Evolutionary conservation across 139 green algal genomes (phyloP), one percentile per base, ranked within the genome.

Genomic region (Microglena sp.): DNA sequence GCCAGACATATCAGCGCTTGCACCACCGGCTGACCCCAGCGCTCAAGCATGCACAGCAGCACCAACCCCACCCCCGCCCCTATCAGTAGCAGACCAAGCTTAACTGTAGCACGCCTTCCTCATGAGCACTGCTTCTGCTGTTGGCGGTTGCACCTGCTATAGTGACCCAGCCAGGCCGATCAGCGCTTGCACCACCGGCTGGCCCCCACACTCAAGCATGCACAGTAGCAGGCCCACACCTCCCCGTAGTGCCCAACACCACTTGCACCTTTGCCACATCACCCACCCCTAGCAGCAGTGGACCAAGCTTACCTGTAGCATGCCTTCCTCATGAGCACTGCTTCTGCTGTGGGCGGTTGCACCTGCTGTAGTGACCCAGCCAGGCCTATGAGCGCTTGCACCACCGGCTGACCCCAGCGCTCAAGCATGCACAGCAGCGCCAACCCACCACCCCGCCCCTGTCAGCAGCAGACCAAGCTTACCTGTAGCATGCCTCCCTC

Each of bases 31-130:
- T 85, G 75, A 1, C 73, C 71, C 0, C 75, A 75, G 2, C 81
- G 68, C 70, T 91, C 82, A 35, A 92, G 71, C 84, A 91, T 89
- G 67, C 81, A 90, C 64, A 87, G 79, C 67, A 92, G n/a, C n/a
- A n/a, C n/a, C n/a, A n/a, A n/a, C n/a, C n/a, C n/a, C n/a, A n/a
- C 1, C 69, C 73, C 34, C n/a, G n/a, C n/a, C n/a, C n/a, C n/a
- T n/a, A n/a, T n/a, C n/a, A n/a, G n/a, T n/a, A n/a, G n/a, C n/a
- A n/a, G n/a, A n/a, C n/a, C n/a, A n/a, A n/a, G n/a, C n/a, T n/a
- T n/a, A 80, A 22, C 85, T 61, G 67, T 89, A 91, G 36, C 68
- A 78, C 3, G 83, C 85, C 74, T 91, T 84, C 33, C 77, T 44
- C 62, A 82, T 57, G 35, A 91, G 72, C 26, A 87, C 64, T 6